These are phyloP conservation scores for Colletotrichum sp. DNA, from an alignment of 2,329 filamentous ascomycete genomes.

Conservation along the genomic window DNA sequence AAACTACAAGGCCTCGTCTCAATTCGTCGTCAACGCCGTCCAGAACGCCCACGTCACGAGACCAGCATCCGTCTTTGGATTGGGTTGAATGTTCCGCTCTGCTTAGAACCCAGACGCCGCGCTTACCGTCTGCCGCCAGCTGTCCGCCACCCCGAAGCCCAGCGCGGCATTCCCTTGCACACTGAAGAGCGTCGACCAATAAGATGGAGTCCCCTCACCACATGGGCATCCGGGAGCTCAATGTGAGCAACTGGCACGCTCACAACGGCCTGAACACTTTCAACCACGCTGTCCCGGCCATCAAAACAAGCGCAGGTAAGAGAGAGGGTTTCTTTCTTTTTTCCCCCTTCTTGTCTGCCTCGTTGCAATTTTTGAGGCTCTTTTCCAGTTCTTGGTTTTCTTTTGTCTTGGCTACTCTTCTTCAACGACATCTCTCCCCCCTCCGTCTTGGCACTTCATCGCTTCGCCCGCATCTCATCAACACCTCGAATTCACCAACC, in stretches of 20 bases:
- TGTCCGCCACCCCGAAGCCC: constrained; percentile 13
- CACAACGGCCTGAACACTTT: constrained; percentile 56
- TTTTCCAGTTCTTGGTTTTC: neutral
- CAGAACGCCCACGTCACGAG: neutral
- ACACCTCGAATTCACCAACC: neutral
- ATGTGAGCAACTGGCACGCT: constrained; percentile 52
- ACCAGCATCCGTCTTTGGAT: constrained; percentile 10
- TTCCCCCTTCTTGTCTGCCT: neutral
- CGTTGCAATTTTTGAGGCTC: constrained; percentile 8
- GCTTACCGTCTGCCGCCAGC: constrained; percentile 19
- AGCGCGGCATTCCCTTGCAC: neutral
- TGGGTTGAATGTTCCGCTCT: neutral
- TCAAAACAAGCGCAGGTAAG: constrained; percentile 67
- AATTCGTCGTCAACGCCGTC: neutral
- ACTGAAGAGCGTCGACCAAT: constrained; percentile 26
- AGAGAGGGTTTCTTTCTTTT: constrained; percentile 18
- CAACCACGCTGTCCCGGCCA: constrained; percentile 58
- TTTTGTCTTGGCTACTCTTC: neutral
- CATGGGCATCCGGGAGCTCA: constrained; percentile 52
- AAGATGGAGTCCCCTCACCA: constrained; percentile 38
- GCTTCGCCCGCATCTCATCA: neutral
- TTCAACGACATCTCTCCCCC: neutral
- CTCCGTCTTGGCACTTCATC: neutral
- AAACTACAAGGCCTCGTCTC: neutral
- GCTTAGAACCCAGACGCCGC: neutral